Base-by-base conservation (phyloP, 805 yeast genomes). In the Wickerhamiella azyma region DNA sequence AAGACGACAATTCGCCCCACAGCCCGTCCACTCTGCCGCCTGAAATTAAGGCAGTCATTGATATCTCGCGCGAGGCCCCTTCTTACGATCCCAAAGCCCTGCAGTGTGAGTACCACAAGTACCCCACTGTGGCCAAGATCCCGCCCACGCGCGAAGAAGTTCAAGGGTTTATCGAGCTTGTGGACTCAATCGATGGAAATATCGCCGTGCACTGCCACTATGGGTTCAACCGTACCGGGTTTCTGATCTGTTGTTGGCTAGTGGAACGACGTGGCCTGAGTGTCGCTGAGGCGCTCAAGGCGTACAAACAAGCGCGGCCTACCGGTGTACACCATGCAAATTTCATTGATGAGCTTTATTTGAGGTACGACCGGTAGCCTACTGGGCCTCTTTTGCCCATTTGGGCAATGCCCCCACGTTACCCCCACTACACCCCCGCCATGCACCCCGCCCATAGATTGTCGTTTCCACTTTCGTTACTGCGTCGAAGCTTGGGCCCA, bases 251-350 rank as follows among this genome's bases (percentile, higher is more conserved):
- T 56, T 74, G 82, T 55, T 82, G 77, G 57, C 63, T 81, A 55
- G 69, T 82, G 19, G 85, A 79, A 55, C 65, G 63, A 43, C 59
- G 74, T 28, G 76, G 76, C 0, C 74, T 81, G 74, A 55, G 69
- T 3, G 83, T 81, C 2, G 64, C 66, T 32, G 82, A 77, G 40
- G 83, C 89, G 0, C 67, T 81, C 13, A 71, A 67, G 10, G 77
- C 77, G 0, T 81, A 78, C 58, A 68, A 64, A 40, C 52, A 39
- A 0, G 76, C 84, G 3, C 72, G 81, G 53, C 64, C 70, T 9
- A 86, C 88, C 0, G 89, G 89, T 1, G 78, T 82, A 47, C 78
- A 78, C 56, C 92, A 81, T 58, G 81, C 77, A 9, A 89, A 81
- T 59, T 81, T 81, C 57, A 69, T 79, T 13, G 85, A 81, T 60